Evolutionary conservation across 441 rosid species (phyloP), one percentile per base, ranked within the genome.

Genomic region (Adansonia madagascariensis): DNA sequence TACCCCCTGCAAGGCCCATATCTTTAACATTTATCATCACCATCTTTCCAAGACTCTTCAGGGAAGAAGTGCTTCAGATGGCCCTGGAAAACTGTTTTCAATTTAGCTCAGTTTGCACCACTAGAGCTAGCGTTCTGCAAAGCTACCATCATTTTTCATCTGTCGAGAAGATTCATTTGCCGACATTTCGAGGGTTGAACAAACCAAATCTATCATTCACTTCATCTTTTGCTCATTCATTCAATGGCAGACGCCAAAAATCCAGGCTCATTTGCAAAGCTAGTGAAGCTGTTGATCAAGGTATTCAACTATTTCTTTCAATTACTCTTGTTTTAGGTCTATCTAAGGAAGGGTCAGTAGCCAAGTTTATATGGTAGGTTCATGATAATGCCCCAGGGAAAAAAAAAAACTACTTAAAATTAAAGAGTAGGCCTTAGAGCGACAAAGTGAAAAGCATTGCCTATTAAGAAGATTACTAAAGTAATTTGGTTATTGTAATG

Each of bases 201-300:
- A 53, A 74, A 59, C 71, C 88, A 71, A 55, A 15, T 46, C 8
- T 82, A 1, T 73, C 84, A 4, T 72, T 63, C 9, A 55, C 81
- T 75, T 78, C 83, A 12, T 74, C 77, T 63, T 59, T 59, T 56
- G 31, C 73, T 60, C 69, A 6, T 53, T 74, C 80, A 18, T 65
- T 68, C 20, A 69, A 64, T 61, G 31, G 78, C 76, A 81, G 82
- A 75, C 35, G 20, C 82, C 80, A 65, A 53, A 86, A 81, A 47
- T 71, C 82, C 50, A 59, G 77, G 74, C 15, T 85, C 59, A 75
- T 90, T 60, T 91, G 90, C 92, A 84, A 89, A 72, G 94, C 92
- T 80, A 80, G 87, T 1, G 89, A 86, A 82, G 92, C 94, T 56
- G 77, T 89, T 22, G 85, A 85, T 50, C 80, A 83, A 86, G 92